Conservation (phyloP, 352 stramenopile species). For the Plasmopara muralis region DNA sequence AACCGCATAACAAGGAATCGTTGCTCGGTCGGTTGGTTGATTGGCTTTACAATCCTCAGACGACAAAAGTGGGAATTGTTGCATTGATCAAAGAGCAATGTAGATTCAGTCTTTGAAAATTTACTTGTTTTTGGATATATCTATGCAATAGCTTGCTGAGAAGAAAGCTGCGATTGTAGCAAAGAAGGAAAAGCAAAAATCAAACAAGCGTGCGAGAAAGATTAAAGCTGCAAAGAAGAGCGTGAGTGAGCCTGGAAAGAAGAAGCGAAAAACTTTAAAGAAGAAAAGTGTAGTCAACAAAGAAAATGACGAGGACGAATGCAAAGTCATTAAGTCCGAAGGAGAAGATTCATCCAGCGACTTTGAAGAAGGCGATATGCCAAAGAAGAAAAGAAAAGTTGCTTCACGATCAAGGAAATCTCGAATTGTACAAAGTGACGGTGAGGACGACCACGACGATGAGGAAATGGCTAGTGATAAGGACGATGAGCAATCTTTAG, state of each 20-base stretch:
- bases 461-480: constrained; percentile 16
- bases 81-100: neutral
- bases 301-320: constrained; percentile 31
- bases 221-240: constrained; percentile 16
- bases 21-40: constrained; percentile 64
- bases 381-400: constrained; percentile 33
- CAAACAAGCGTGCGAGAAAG: constrained; percentile 42
- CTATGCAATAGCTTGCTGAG: constrained; percentile 17
- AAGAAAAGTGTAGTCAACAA: constrained; percentile 33
- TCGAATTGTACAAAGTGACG: constrained; percentile 19
- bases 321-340: constrained; percentile 45
- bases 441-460: constrained; percentile 18
- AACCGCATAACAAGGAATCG: constrained; percentile 52
- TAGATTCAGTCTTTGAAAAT: constrained; percentile 1
- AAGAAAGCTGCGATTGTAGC: constrained; percentile 28
- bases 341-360: constrained; percentile 59
- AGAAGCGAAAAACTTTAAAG: constrained; percentile 39
- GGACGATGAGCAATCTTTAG: constrained; percentile 11
- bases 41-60: constrained; percentile 62
- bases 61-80: constrained; percentile 32
- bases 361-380: constrained; percentile 47
- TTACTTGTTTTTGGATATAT: neutral
- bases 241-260: constrained; percentile 24
- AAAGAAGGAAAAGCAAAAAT: constrained; percentile 32
- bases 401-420: constrained; percentile 24